These are phyloP conservation scores for Salix dunnii DNA, from an alignment of 345 rosid genomes.

Conservation along the genomic window DNA sequence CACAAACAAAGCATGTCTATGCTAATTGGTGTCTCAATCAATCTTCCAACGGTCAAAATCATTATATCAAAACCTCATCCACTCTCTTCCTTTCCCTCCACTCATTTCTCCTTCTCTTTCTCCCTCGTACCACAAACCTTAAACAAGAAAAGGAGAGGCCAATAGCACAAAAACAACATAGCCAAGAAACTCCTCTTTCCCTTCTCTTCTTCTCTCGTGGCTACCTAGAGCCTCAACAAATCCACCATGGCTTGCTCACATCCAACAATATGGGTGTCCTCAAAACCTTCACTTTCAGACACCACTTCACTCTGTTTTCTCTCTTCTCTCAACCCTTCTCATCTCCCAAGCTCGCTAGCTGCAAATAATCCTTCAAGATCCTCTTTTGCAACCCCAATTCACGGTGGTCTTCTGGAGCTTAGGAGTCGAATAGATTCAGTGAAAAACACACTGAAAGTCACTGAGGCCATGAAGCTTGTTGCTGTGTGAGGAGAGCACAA, in stretches of 20 bases:
- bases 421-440: slow-evolving; percentile 73
- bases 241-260: slow-evolving; percentile 70
- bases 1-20: neutral
- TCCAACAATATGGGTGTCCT: slow-evolving; percentile 73
- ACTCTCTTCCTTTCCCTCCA: slow-evolving; percentile 43
- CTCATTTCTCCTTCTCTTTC: slow-evolving; percentile 39
- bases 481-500: slow-evolving; percentile 94
- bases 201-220: slow-evolving; percentile 5
- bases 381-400: slow-evolving; percentile 52
- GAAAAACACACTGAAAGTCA: slow-evolving; percentile 91
- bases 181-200: slow-evolving; percentile 7
- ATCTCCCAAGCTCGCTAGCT: slow-evolving; percentile 43
- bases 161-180: slow-evolving; percentile 3
- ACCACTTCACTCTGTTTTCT: slow-evolving; percentile 66
- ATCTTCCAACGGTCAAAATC: slow-evolving; percentile 47
- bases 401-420: slow-evolving; percentile 74
- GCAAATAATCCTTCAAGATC: slow-evolving; percentile 41
- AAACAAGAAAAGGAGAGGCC: slow-evolving; percentile 35
- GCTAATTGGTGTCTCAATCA: slow-evolving; percentile 19
- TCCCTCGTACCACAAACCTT: slow-evolving; percentile 23
- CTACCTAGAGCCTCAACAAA: slow-evolving; percentile 8
- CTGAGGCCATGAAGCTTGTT: slow-evolving; percentile 97
- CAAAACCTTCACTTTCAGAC: slow-evolving; percentile 72
- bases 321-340: slow-evolving; percentile 54
- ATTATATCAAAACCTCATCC: slow-evolving; percentile 81